Evolutionary conservation across 371 early-diverging fungal genomes (phyloP).

Genomic region (Neoconidiobolus thromboides): DNA sequence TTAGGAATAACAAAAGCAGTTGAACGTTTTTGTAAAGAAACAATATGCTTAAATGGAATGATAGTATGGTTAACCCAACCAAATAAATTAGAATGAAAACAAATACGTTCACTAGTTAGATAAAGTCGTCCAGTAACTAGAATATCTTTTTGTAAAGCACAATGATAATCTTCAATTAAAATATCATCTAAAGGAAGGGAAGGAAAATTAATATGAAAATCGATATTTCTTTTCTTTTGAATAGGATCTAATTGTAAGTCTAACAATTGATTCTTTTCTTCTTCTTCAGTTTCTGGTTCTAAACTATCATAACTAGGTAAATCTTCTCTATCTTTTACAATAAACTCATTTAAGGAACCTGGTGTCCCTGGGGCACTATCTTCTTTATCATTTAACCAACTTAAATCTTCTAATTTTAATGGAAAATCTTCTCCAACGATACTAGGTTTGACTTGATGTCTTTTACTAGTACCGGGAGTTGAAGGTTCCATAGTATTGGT

Average conservation of each 20-base stretch:
- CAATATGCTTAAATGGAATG: constrained; percentile 63
- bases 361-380: neutral
- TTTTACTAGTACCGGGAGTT: too few relatives aligned
- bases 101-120: constrained; percentile 64
- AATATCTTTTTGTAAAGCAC: constrained; percentile 85
- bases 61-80: constrained; percentile 87
- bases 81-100: constrained; percentile 89
- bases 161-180: constrained; percentile 66
- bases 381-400: neutral
- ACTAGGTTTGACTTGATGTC: too few relatives aligned
- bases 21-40: constrained; percentile 54
- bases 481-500: too few relatives aligned
- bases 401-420: constrained; percentile 6
- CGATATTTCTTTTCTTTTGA: constrained; percentile 12
- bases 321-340: neutral
- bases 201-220: constrained; percentile 40
- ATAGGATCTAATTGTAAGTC: constrained; percentile 2
- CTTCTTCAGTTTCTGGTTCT: neutral
- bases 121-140: constrained; percentile 80
- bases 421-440: neutral
- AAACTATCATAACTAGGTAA: neutral
- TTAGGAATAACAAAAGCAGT: constrained; percentile 73
- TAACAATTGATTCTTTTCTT: neutral
- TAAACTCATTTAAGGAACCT: neutral
- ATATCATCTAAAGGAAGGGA: constrained; percentile 41